A percentile compares a stretch with the other conserved stretches of the same genome.
Evolutionary conservation across 2,329 filamentous ascomycete genomes (phyloP).

Genomic region (Westerdykella aurantiaca): DNA sequence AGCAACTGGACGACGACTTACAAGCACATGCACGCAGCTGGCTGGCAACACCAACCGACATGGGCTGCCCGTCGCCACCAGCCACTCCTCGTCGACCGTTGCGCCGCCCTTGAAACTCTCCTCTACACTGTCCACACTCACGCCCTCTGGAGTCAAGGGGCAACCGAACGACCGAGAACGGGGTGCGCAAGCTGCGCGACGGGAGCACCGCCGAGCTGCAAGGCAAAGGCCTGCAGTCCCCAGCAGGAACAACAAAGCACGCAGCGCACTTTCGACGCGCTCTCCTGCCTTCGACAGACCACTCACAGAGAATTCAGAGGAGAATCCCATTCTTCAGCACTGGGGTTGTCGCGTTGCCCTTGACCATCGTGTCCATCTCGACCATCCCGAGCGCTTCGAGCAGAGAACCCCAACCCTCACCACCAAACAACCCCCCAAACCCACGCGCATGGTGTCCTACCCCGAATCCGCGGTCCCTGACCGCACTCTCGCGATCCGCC

Average conservation of each 20-base stretch:
- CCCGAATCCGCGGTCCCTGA: conserved; percentile 48
- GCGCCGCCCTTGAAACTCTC: conserved; percentile 24
- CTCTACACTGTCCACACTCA: not conserved
- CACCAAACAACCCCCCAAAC: conserved; percentile 2
- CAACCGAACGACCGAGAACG: conserved; percentile 11
- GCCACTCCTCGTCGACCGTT: conserved; percentile 17
- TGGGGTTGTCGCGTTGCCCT: conserved; percentile 11
- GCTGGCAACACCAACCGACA: conserved; percentile 4
- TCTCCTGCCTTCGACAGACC: conserved; percentile 3
- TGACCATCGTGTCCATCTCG: conserved; percentile 1
- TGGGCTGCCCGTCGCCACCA: conserved; percentile 26
- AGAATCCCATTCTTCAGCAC: conserved; percentile 2
- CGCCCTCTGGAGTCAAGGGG: not conserved
- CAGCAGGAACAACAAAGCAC: conserved; percentile 22
- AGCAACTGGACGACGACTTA: conserved; percentile 29
- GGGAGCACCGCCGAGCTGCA: conserved; percentile 8
- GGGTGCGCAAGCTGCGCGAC: conserved; percentile 13
- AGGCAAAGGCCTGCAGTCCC: conserved; percentile 20
- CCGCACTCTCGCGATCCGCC: conserved; percentile 55
- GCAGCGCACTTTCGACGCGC: conserved; percentile 23
- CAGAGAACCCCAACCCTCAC: not conserved
- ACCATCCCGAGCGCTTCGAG: conserved; percentile 6
- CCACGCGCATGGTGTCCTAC: conserved; percentile 56
- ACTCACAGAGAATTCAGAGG: no score
- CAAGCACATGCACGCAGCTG: no score